phyloP scores from a whole-genome alignment of 163 green algal species.

The Picocystis sp. region DNA sequence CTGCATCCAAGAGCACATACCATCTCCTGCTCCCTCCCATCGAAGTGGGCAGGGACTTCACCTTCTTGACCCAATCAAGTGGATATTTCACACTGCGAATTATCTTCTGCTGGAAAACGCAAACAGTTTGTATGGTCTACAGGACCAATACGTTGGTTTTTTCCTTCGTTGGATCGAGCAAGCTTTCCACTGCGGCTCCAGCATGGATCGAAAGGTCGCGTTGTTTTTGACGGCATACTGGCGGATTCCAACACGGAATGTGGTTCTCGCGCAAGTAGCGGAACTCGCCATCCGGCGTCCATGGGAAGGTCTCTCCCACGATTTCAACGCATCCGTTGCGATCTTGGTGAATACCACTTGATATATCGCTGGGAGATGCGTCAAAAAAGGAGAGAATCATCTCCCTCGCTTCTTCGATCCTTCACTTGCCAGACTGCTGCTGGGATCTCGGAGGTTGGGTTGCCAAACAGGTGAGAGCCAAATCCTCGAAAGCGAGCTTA shows the following conservation, averaged over 20 bases:
- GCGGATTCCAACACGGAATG: slow-evolving; percentile 59
- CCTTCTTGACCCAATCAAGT: slow-evolving; percentile 30
- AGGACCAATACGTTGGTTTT: background rate
- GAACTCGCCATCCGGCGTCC: slow-evolving; percentile 27
- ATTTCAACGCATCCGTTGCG: slow-evolving; percentile 55
- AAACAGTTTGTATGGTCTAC: slow-evolving; percentile 41
- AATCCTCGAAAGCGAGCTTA: slow-evolving; percentile 30
- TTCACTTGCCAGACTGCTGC: slow-evolving; percentile 24
- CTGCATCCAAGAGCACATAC: slow-evolving; percentile 45
- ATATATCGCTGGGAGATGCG: slow-evolving; percentile 18
- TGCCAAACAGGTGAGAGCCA: slow-evolving; percentile 43
- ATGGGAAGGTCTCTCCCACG: slow-evolving; percentile 65
- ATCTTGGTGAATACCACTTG: slow-evolving; percentile 58
- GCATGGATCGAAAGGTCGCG: slow-evolving; percentile 15
- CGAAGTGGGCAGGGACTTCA: slow-evolving; percentile 23
- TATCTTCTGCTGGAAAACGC: slow-evolving; percentile 58
- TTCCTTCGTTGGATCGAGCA: slow-evolving; percentile 15
- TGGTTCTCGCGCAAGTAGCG: slow-evolving; percentile 60
- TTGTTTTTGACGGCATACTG: slow-evolving; percentile 37
- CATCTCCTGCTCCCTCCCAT: slow-evolving; percentile 18
- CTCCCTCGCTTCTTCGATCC: slow-evolving; percentile 18
- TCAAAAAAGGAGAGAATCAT: slow-evolving; percentile 30
- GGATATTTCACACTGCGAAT: slow-evolving; percentile 61
- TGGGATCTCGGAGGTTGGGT: slow-evolving; percentile 43
- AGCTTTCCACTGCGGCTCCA: slow-evolving; percentile 26